Evolutionary conservation across 2,329 filamentous ascomycete genomes (phyloP), one percentile per base, ranked within the genome.

Genomic region (Akanthomyces lecanii): DNA sequence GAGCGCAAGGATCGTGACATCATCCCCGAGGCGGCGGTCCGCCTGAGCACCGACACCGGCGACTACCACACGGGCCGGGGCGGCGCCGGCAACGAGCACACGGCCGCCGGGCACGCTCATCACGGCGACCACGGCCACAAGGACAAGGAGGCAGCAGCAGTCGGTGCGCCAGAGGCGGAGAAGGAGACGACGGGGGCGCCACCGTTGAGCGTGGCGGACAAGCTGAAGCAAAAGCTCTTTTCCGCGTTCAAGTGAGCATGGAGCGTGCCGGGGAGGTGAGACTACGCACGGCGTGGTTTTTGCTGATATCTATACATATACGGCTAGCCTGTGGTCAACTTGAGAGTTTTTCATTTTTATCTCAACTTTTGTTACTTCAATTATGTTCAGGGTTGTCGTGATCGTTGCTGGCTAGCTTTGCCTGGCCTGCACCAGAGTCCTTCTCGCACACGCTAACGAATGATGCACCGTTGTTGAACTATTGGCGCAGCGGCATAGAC

Each of bases 41-140:
- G 83, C 30, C 75, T 78, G 33, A 80, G 77, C 69, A 73, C 75
- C 55, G 79, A 84, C 18, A 75, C 77, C 59, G 71, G 74, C 63
- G 81, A 84, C 70, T 82, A 79, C 72, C 84, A 87, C 75, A 81
- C 79, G 47, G 85, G 85, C 63, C 84, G 85, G 38, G 85, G 85
- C 69, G 85, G 85, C 63, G 83, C 81, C 11, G 85, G 84, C 58
- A 87, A 87, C 71, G 81, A 81, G 71, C 76, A 81, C 67, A 67
- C 76, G 52, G 71, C 48, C 47, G 21, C 23, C 58, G 58, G 21
- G 5, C 36, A 45, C 23, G 21, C 16, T 5, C 57, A 61, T 8
- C 70, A 12, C 33, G 33, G 68, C 38, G 7, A 36, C 28, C 47
- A 40, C 25, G 38, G 69, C 58, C 65, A 67, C 33, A 67, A 67